A percentile compares a stretch with the other conserved stretches of the same genome.
These are phyloP conservation scores for Kentomonas sorsogonicus DNA, from an alignment of 208 protist species.

Conservation along the genomic window DNA sequence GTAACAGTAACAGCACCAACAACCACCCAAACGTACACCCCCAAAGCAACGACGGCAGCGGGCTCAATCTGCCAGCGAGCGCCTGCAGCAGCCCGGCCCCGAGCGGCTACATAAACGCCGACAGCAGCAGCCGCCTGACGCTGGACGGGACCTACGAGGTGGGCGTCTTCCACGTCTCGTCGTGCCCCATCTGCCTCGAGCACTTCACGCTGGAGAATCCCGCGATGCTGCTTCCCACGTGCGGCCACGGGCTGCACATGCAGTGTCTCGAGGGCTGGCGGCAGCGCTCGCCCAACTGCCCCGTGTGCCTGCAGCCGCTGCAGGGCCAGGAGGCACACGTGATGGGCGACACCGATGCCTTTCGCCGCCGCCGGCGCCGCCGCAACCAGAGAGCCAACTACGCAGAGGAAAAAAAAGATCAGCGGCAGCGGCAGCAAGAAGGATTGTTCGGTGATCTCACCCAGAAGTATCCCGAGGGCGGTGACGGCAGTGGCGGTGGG, in stretches of 20 bases:
- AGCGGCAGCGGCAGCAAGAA: not conserved
- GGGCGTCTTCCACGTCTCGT: constrained; percentile 55
- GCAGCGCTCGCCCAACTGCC: constrained; percentile 53
- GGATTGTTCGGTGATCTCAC: no score
- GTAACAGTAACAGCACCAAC: not conserved
- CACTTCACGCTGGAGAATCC: constrained; percentile 75
- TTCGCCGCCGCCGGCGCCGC: constrained; percentile 23
- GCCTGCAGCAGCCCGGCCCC: not conserved
- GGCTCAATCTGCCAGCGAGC: not conserved
- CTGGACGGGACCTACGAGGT: constrained; percentile 53
- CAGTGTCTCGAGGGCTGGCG: constrained; percentile 81
- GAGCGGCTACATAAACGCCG: not conserved
- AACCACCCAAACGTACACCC: not conserved
- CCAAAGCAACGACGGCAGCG: no score
- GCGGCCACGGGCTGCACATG: constrained; percentile 75
- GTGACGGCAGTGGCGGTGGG: no score
- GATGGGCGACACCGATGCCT: constrained; percentile 35
- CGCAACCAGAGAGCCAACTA: not conserved
- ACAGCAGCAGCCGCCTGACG: not conserved
- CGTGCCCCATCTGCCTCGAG: constrained; percentile 79
- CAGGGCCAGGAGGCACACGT: constrained; percentile 33
- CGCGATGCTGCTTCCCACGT: constrained; percentile 67
- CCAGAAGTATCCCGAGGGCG: no score
- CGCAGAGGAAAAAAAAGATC: constrained; percentile 2
- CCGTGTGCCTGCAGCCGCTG: constrained; percentile 51